These are phyloP conservation scores for Fomitopsis serialis DNA, from an alignment of 768 basidiomycete species.

Conservation along the genomic window DNA sequence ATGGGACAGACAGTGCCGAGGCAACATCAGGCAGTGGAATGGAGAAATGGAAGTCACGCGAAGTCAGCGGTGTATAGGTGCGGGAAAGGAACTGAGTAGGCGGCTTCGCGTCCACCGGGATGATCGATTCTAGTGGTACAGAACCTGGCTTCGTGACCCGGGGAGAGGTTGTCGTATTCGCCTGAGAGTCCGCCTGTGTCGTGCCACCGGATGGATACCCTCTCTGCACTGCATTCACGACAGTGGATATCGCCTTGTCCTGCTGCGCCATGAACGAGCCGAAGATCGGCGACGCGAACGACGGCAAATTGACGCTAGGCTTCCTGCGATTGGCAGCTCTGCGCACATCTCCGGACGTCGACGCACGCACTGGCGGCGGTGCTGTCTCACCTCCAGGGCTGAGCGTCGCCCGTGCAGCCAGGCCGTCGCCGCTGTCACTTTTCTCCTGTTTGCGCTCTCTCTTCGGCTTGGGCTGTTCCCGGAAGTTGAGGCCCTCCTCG, in stretches of 20 bases:
- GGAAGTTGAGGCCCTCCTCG: conserved; percentile 49
- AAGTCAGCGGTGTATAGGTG: conserved; percentile 66
- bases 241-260: conserved; percentile 34
- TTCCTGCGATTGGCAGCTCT: conserved; percentile 21
- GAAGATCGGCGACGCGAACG: conserved; percentile 53
- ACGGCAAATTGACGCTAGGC: conserved; percentile 18
- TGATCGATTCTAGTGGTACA: conserved; percentile 78
- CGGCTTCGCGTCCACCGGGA: conserved; percentile 73
- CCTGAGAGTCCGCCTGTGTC: conserved; percentile 5
- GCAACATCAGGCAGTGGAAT: conserved; percentile 58
- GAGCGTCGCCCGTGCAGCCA: conserved; percentile 1
- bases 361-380: conserved; percentile 22
- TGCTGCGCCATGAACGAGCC: conserved; percentile 53
- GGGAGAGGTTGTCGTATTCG: conserved; percentile 13
- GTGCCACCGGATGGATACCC: conserved; percentile 3
- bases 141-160: conserved; percentile 27
- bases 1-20: conserved; percentile 46
- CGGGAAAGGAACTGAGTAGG: conserved; percentile 81
- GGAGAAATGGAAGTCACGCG: conserved; percentile 69
- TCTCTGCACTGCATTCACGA: conserved; percentile 19
- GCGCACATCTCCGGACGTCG: conserved; percentile 31
- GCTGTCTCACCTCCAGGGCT: conserved; percentile 36
- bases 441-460: conserved; percentile 20
- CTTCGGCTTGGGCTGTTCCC: conserved; percentile 46
- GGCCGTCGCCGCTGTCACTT: conserved; percentile 2